Base-by-base conservation (phyloP, 768 basidiomycete genomes). In the Termitomyces sp. region DNA sequence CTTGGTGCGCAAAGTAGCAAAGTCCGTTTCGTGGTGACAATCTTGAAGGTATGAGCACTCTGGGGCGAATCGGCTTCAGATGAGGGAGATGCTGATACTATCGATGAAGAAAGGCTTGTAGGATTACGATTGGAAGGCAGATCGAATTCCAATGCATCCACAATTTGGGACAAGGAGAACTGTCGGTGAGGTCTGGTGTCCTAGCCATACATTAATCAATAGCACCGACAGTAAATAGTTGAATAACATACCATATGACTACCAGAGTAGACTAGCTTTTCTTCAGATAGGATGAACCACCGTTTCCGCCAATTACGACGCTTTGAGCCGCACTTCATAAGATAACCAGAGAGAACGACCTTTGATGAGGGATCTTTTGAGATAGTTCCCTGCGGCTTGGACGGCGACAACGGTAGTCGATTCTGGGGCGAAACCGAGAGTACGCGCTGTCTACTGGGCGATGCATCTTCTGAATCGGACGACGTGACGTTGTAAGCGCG, bases 321-420 rank as follows among this genome's bases (percentile, higher is more conserved):
- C 66, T 96, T 94, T 48, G 89, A 88, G 32, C 94, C 95, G 73
- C 94, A 95, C 70, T 98, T 98, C 91, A 96, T 94, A 63, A 99
- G 79, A 73, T 98, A 99, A 2, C 95, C 94, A 20, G 87, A 86
- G 4, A 96, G 71, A 43, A 99, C 88, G 43, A 87, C 79, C 76
- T 95, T 96, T n/a, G 84, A 78, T 20, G 83, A 48, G 17, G 56
- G 81, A 65, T 92, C 91, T 45, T 81, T 81, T 53, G 72, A 38
- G 6, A 72, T 71, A 7, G 69, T 51, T n/a, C 71, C 60, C 59
- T 70, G 68, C n/a, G 59, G 63, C 62, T 77, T 81, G 25, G 77
- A 73, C 11, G 85, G 82, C 17, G 86, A 83, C 0, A 78, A 62
- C 54, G 78, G 65, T 55, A 77, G 71, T 47, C 74, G 78, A 53